Base-by-base conservation (phyloP, 306 rosid genomes). In the Sechiopsis laciniata region DNA sequence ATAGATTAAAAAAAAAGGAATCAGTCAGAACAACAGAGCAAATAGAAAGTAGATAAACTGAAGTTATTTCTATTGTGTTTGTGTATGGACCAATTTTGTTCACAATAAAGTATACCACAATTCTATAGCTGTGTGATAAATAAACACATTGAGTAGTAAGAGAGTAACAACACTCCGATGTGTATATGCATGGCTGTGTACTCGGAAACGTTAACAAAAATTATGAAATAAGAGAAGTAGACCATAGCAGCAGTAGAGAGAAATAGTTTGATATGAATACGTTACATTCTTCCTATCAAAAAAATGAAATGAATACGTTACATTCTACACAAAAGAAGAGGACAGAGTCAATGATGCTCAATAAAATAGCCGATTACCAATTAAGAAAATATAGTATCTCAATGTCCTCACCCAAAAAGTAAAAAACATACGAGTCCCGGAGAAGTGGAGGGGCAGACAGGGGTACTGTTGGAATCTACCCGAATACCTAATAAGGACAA, bases 1-100 rank as follows among this genome's bases (percentile, higher is more conserved):
- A 71, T 78, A 71, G 7, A 32, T 32, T n/a, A n/a, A 78, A 45
- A 72, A 58, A 51, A 19, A 75, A 37, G 5, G 37, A 32, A 32
- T 1, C 5, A 32, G 37, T 32, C 37, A 32, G 5, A 32, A 32
- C 37, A 32, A 5, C 37, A 32, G 22, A 67, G 10, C 37, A 67
- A 21, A 67, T 3, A 12, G 19, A 46, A 46, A 45, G 72, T 21
- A 17, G 7, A 20, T 2, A 67, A 48, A 68, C 73, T 67, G 12
- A 46, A 68, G 57, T 68, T 68, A 68, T 48, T 51, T 20, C 73
- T 40, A 40, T 40, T 6, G 46, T 26, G 29, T 2, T 2, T 26
- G 29, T 8, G 46, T 40, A 40, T 40, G 46, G 37, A 29, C 20
- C 57, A 13, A 67, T 46, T 19, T 6, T 2, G 26, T 7, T 45